Conservation (phyloP, 2,329 filamentous ascomycete species). For the Lecanosticta acicola region DNA sequence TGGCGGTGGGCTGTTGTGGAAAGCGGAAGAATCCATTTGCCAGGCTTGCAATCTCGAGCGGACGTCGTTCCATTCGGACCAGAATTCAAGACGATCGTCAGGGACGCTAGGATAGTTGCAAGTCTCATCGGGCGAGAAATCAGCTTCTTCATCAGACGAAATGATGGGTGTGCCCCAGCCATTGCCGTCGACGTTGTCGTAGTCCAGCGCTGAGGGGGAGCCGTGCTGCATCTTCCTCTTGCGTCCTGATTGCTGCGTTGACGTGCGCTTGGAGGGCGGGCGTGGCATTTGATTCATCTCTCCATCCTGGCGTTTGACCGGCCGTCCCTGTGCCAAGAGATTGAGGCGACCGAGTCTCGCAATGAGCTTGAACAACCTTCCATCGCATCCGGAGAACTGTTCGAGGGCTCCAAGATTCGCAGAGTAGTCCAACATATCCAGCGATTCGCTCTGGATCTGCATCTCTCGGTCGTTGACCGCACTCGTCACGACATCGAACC, state of each 20-base stretch:
- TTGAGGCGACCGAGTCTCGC: constrained; percentile 79
- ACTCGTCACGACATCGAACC: constrained; percentile 88
- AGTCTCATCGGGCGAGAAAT: constrained; percentile 25
- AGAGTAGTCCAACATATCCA: constrained; percentile 60
- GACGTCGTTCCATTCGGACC: constrained; percentile 79
- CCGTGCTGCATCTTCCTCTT: constrained; percentile 2
- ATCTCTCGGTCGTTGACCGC: constrained; percentile 88
- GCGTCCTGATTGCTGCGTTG: neutral
- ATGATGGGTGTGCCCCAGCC: constrained; percentile 50
- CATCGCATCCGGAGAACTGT: constrained; percentile 82
- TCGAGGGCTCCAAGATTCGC: constrained; percentile 69
- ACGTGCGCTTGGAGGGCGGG: neutral
- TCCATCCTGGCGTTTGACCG: constrained; percentile 30
- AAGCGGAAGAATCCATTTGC: constrained; percentile 61
- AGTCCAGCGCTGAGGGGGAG: constrained; percentile 36
- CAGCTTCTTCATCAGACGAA: constrained; percentile 38
- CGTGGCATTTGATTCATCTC: constrained; percentile 8
- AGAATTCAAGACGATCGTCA: constrained; percentile 59
- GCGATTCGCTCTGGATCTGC: constrained; percentile 60
- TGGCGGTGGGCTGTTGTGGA: constrained; percentile 9
- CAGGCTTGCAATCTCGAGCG: constrained; percentile 71
- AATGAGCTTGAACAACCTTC: constrained; percentile 78
- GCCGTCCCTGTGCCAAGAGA: constrained; percentile 65
- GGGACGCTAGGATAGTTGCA: constrained; percentile 32
- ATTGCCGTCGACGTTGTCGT: constrained; percentile 61